Percentiles rank a stretch among this genome's conserved stretches.
These are phyloP conservation scores for Fusarium ramigenum DNA, from an alignment of 2,329 filamentous ascomycete genomes.

Conservation along the genomic window DNA sequence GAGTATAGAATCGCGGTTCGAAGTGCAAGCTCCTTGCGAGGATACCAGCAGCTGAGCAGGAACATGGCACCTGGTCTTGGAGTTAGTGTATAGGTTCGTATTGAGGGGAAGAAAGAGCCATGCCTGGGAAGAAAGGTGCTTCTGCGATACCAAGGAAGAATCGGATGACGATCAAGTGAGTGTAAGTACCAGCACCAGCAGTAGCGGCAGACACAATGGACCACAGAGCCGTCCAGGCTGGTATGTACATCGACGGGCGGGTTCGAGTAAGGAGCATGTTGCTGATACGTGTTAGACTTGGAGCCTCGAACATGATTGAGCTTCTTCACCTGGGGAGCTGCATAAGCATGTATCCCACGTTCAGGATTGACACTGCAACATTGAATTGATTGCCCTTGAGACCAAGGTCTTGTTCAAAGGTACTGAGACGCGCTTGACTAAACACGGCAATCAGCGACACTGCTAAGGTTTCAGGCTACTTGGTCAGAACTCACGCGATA, in stretches of 20 bases:
- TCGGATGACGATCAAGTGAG: conserved; percentile 16
- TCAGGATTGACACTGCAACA: conserved; percentile 41
- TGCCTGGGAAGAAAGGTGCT: conserved; percentile 34
- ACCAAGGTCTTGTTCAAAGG: conserved; percentile 38
- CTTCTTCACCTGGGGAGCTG: conserved; percentile 18
- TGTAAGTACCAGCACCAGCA: conserved; percentile 19
- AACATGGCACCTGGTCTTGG: neutral
- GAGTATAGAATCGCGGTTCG: conserved; percentile 40
- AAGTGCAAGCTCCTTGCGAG: conserved; percentile 39
- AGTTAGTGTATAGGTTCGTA: neutral
- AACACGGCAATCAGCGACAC: too few relatives aligned
- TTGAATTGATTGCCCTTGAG: conserved; percentile 39
- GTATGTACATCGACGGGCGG: conserved; percentile 31
- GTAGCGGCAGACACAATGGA: conserved; percentile 36
- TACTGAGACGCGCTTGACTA: conserved; percentile 35
- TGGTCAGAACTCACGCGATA: conserved; percentile 38
- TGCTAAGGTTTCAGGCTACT: too few relatives aligned
- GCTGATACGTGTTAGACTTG: too few relatives aligned
- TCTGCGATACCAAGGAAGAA: conserved; percentile 39
- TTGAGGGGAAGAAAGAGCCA: rapidly evolving
- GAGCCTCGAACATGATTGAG: too few relatives aligned
- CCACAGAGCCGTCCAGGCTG: conserved; percentile 33
- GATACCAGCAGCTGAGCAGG: conserved; percentile 36
- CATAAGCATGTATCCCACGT: conserved; percentile 33
- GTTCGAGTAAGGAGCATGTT: conserved; percentile 29